phyloP scores from a whole-genome alignment of 2,329 filamentous ascomycete species.

The Arthroderma sp. region DNA sequence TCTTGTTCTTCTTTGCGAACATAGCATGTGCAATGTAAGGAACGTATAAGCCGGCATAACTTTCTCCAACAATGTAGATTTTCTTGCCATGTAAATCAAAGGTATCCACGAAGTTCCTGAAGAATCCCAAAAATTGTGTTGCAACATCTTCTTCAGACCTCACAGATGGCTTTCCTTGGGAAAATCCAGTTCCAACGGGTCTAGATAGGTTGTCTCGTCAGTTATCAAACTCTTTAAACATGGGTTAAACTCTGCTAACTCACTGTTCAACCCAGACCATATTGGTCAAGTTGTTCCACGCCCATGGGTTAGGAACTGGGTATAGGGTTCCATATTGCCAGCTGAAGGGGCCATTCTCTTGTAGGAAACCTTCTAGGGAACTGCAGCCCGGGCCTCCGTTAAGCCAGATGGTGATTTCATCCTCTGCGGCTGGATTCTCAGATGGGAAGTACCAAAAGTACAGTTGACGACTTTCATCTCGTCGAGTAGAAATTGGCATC shows the following conservation, averaged over 20 bases:
- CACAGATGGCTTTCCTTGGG: conserved; percentile 51
- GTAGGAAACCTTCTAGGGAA: conserved; percentile 56
- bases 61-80: conserved; percentile 63
- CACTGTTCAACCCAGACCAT: conserved; percentile 65
- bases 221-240: conserved; percentile 7
- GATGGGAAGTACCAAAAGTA: conserved; percentile 43
- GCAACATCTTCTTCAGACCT: conserved; percentile 56
- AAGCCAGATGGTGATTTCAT: conserved; percentile 34
- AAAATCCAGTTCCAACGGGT: conserved; percentile 53
- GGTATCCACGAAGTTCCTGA: conserved; percentile 62
- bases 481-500: conserved; percentile 41
- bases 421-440: conserved; percentile 32
- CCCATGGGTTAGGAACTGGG: conserved; percentile 55
- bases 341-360: conserved; percentile 63
- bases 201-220: conserved; percentile 16
- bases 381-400: conserved; percentile 47
- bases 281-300: conserved; percentile 66
- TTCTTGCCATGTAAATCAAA: conserved; percentile 57
- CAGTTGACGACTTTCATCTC: conserved; percentile 35
- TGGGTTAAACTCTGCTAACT: conserved; percentile 8
- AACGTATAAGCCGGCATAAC: conserved; percentile 55
- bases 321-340: conserved; percentile 57
- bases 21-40: conserved; percentile 64
- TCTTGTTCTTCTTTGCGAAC: conserved; percentile 53
- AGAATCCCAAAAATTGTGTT: conserved; percentile 63